Evolutionary conservation across 805 yeast species (phyloP), one percentile per base, ranked within the genome.

Genomic region (Saturnispora galanensis): DNA sequence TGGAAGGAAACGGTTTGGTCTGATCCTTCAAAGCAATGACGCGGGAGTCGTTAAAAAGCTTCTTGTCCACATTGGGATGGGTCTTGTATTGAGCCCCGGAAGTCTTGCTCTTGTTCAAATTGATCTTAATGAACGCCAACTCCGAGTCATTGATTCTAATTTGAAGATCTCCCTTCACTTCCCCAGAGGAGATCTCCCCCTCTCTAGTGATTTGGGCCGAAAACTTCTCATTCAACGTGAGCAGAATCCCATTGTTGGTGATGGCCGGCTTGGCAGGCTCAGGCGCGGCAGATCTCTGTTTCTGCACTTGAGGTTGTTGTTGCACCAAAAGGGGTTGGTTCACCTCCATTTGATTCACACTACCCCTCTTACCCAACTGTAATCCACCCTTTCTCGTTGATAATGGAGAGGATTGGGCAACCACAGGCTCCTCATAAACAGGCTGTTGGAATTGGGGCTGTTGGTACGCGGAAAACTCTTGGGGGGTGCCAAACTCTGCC

Each of bases 41-140:
- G 47, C 74, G 69, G 12, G 69, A 62, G 11, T 73, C 60, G 38
- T 73, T 70, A 63, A 90, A 93, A 57, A 76, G 63, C 35, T 67
- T 68, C 57, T 84, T 81, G 66, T 93, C 97, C 52, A 93, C 94
- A 60, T 90, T 89, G 51, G 98, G 98, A 69, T 93, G 96, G 12
- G 97, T 88, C 64, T 89, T 89, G 69, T 76, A 93, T 58, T 21
- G 26, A 6, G 82, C 88, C 38, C 72, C 64, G 35, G 68, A 65
- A 29, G 73, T 72, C 17, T 65, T 69, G 35, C 79, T 70, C 28
- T 16, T 17, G 35, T 68, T 62, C 51, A 89, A 67, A 49, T 74
- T 58, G 47, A 93, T 71, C 58, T 75, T 76, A 45, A 87, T 75
- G 53, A 73, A 74, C 11, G 94, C 79, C 52, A 81, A 70, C 34